Percentiles rank a stretch among this genome's conserved stretches.
phyloP scores from a whole-genome alignment of 805 yeast genomes.

The Saccharomycopsis fibuligera region DNA sequence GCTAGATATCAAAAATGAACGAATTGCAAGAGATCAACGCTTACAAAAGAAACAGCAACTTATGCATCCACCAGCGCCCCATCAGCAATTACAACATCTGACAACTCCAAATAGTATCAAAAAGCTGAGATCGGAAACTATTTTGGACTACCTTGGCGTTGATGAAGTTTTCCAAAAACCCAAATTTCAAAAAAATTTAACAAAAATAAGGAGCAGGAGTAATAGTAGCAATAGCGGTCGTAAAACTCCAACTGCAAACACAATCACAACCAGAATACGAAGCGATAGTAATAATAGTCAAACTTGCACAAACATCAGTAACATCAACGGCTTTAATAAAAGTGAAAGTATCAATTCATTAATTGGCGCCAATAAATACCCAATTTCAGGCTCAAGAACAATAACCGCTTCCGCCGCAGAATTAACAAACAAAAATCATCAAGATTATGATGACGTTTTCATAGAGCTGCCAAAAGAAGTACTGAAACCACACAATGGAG shows the following conservation, averaged over 20 bases:
- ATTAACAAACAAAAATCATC: too few relatives aligned
- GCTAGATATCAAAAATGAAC: slow-evolving; percentile 55
- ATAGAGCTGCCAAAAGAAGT: too few relatives aligned
- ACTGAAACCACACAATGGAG: too few relatives aligned
- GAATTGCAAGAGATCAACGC: slow-evolving; percentile 12
- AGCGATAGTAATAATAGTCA: slow-evolving; percentile 6
- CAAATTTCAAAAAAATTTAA: slow-evolving; percentile 3
- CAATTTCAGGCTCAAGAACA: too few relatives aligned
- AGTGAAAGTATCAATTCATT: too few relatives aligned
- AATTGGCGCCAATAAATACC: too few relatives aligned
- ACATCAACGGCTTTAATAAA: too few relatives aligned
- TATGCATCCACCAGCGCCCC: not conserved
- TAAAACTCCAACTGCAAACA: not conserved
- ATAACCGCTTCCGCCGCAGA: too few relatives aligned
- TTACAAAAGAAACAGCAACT: slow-evolving; percentile 5
- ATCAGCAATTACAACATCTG: not conserved
- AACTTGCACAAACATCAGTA: too few relatives aligned
- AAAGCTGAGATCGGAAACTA: slow-evolving; percentile 4
- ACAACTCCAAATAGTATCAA: not conserved
- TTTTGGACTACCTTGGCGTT: slow-evolving; percentile 6
- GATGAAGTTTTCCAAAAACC: slow-evolving; percentile 3
- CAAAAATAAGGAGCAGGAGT: slow-evolving; percentile 8
- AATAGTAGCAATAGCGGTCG: slow-evolving; percentile 4
- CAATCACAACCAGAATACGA: not conserved
- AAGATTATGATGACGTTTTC: too few relatives aligned